Conservation (phyloP, 345 rosid genomes). For the Tarenaya hassleriana region DNA sequence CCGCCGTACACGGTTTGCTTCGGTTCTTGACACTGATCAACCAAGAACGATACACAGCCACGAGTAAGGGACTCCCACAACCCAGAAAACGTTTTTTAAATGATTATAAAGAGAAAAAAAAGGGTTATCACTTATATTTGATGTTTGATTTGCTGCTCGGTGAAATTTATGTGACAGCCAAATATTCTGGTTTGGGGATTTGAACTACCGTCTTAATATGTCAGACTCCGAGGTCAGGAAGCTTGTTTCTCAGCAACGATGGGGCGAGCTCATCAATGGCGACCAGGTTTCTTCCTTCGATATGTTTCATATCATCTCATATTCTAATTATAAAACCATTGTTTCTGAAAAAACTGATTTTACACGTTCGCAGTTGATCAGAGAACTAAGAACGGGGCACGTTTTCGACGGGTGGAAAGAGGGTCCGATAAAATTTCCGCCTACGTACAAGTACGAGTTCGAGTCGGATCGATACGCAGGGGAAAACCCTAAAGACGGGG, state of each 20-base stretch:
- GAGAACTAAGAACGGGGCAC: conserved; percentile 65
- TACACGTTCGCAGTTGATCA: conserved; percentile 53
- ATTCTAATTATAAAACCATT: too few relatives aligned
- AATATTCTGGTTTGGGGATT: conserved; percentile 95
- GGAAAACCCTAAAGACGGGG: conserved; percentile 73
- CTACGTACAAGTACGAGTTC: conserved; percentile 91
- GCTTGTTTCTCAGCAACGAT: conserved; percentile 59
- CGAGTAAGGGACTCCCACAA: conserved; percentile 52
- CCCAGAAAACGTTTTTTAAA: neutral
- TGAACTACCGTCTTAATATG: conserved; percentile 88
- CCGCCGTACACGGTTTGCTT: conserved; percentile 68
- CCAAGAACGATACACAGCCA: conserved; percentile 82
- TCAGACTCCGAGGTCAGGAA: conserved; percentile 64
- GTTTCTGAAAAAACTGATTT: too few relatives aligned
- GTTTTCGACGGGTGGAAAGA: conserved; percentile 94
- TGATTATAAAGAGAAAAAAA: too few relatives aligned
- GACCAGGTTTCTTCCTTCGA: conserved; percentile 57
- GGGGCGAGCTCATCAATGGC: conserved; percentile 69
- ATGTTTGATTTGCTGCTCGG: too few relatives aligned
- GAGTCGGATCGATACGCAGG: conserved; percentile 79
- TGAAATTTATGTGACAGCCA: too few relatives aligned
- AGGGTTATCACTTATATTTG: neutral
- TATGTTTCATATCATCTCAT: too few relatives aligned
- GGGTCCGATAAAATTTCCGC: conserved; percentile 77
- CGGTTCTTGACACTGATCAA: conserved; percentile 56